Conservation (phyloP, 345 rosid genomes). For the Reutealis trisperma region DNA sequence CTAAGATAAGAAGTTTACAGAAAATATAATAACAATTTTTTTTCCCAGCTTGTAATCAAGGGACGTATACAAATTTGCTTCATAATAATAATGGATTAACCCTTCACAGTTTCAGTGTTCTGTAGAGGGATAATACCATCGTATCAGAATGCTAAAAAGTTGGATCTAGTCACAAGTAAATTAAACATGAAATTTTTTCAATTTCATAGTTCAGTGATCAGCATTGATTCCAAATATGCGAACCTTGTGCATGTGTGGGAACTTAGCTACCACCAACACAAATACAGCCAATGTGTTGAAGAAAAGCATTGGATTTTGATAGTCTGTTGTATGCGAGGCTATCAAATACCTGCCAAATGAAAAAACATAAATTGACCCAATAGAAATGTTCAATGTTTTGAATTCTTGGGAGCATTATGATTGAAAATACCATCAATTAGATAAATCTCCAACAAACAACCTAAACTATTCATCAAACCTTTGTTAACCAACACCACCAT, state of each 20-base stretch:
- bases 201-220: slow-evolving; percentile 17
- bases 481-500: neutral
- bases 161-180: slow-evolving; percentile 7
- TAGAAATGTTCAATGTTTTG: too few species aligned
- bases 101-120: slow-evolving; percentile 36
- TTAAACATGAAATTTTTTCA: neutral
- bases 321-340: slow-evolving; percentile 36
- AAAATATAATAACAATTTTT: slow-evolving; percentile 1
- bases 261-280: slow-evolving; percentile 36
- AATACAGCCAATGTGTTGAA: slow-evolving; percentile 37
- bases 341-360: slow-evolving; percentile 32
- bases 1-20: neutral
- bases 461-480: neutral
- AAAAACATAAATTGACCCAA: neutral
- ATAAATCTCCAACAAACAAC: neutral
- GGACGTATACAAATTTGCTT: slow-evolving; percentile 28
- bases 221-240: slow-evolving; percentile 39
- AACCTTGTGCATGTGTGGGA: slow-evolving; percentile 42
- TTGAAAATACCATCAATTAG: neutral
- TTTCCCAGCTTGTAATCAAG: slow-evolving; percentile 15
- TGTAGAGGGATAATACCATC: slow-evolving; percentile 34
- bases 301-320: slow-evolving; percentile 38
- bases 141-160: slow-evolving; percentile 21
- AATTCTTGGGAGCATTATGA: neutral
- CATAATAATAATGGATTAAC: slow-evolving; percentile 19